phyloP scores from a whole-genome alignment of 176 grass and related monocot genomes.

The Eremochloa ophiuroides region DNA sequence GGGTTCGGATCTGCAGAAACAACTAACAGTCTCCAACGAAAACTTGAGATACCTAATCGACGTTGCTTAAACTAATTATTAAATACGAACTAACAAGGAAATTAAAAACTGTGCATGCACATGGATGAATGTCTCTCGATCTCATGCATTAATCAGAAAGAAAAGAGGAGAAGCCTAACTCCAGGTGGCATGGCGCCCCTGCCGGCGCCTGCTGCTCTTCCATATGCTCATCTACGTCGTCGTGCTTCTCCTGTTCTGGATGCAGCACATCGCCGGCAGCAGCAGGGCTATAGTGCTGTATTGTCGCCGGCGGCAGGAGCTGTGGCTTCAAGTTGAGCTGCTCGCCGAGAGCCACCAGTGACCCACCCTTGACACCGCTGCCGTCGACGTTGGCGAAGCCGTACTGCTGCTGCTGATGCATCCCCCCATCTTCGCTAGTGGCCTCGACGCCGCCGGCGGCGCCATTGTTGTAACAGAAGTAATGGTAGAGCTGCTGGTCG shows the following conservation, averaged over 20 bases:
- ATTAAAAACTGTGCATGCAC: neutral
- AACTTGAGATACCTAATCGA: neutral
- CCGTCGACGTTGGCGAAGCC: neutral
- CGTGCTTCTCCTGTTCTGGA: neutral
- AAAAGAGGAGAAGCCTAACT: conserved; percentile 37
- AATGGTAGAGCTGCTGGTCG: conserved; percentile 8
- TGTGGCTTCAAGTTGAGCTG: conserved; percentile 25
- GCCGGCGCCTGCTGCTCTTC: neutral
- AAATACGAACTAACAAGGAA: neutral
- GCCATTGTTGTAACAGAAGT: conserved; percentile 22
- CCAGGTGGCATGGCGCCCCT: conserved; percentile 19
- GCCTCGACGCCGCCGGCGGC: neutral
- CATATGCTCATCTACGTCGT: conserved; percentile 16
- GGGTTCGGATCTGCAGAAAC: neutral
- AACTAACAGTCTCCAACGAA: neutral
- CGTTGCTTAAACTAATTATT: neutral
- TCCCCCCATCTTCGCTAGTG: neutral
- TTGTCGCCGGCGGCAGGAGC: neutral
- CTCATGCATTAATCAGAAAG: conserved; percentile 29
- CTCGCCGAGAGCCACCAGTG: neutral
- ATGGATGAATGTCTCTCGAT: conserved; percentile 20
- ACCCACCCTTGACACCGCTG: neutral
- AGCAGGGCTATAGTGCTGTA: neutral
- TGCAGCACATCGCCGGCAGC: neutral
- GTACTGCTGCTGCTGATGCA: neutral